Evolutionary conservation across 2,329 filamentous ascomycete genomes (phyloP), one percentile per base, ranked within the genome.

Genomic region (Apiospora hydei): DNA sequence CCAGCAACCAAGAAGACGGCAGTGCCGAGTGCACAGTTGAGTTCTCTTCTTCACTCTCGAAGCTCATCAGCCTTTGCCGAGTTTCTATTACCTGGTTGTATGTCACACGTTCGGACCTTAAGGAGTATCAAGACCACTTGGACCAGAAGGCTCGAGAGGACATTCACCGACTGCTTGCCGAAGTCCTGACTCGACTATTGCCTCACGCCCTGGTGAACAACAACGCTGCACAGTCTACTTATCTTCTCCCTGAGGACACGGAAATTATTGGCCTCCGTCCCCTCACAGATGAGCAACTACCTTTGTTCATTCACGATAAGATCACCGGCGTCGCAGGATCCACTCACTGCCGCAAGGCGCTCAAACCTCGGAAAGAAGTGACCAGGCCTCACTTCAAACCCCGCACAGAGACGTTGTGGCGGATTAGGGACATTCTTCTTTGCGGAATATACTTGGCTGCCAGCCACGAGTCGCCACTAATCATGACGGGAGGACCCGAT

Each of bases 1-100:
- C 73, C 2, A 78, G 43, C 47, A 64, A 77, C 13, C 72, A 75
- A 18, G 72, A 72, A 49, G 71, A 76, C 16, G 76, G 77, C 47
- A 71, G 73, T 67, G 70, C 70, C 24, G 73, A 74, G 49, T 77
- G 76, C 53, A 69, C 74, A 43, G 75, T 80, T 46, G 79, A 81
- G 70, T 82, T 85, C 57, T 82, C 81, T 14, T 75, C 82, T 11
- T 76, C 81, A 8, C 77, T 86, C 18, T 82, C 82, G 72, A 84
- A 81, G n/a, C 79, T 86, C n/a, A 78, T 90, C 5, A 86, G 87
- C 0, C 81, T 88, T 18, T 78, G 89, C 69, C 86, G 88, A n/a
- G 77, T 88, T 34, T 89, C 87, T 73, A 80, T 86, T 71, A 84
- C 87, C 66, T 90, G 88, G 88, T 81, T 89, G 2, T 85, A 85